Percentiles rank a stretch among this genome's conserved stretches.
phyloP scores from a whole-genome alignment of 1,139 yeast species.

The Tardiomyces depauwii region DNA sequence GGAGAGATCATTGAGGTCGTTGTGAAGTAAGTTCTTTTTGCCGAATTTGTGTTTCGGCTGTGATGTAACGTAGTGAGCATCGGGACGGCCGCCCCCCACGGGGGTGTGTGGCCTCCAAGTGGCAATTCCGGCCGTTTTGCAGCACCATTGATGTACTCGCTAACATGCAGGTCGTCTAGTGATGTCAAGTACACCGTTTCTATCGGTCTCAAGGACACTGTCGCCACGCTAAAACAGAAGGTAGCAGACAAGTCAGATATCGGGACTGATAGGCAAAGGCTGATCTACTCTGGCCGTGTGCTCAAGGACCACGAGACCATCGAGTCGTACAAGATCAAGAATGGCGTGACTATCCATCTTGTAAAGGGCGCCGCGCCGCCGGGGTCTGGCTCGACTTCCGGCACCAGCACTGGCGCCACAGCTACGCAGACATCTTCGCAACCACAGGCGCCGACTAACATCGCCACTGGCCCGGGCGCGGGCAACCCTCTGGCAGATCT shows the following conservation, averaged over 20 bases:
- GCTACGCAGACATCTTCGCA: constrained; percentile 13
- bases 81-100: too few relatives aligned
- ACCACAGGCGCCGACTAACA: constrained; percentile 49
- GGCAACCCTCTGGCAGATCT: constrained; percentile 85
- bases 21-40: too few relatives aligned
- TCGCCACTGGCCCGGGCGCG: constrained; percentile 82
- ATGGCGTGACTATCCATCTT: constrained; percentile 80
- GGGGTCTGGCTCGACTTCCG: constrained; percentile 14
- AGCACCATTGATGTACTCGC: too few relatives aligned
- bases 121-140: too few relatives aligned
- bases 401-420: constrained; percentile 9
- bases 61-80: too few relatives aligned
- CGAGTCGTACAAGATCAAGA: constrained; percentile 65
- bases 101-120: too few relatives aligned
- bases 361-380: constrained; percentile 48
- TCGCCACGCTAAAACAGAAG: constrained; percentile 56
- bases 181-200: constrained; percentile 66
- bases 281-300: constrained; percentile 90
- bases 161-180: constrained; percentile 39
- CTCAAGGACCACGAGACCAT: constrained; percentile 74
- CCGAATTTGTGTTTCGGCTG: too few relatives aligned
- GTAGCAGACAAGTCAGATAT: constrained; percentile 51
- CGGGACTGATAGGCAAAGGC: constrained; percentile 67
- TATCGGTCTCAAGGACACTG: constrained; percentile 43
- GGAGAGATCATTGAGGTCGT: too few relatives aligned